phyloP scores from a whole-genome alignment of 2,329 filamentous ascomycete genomes.

The Pseudophaeomoniella oleicola region DNA sequence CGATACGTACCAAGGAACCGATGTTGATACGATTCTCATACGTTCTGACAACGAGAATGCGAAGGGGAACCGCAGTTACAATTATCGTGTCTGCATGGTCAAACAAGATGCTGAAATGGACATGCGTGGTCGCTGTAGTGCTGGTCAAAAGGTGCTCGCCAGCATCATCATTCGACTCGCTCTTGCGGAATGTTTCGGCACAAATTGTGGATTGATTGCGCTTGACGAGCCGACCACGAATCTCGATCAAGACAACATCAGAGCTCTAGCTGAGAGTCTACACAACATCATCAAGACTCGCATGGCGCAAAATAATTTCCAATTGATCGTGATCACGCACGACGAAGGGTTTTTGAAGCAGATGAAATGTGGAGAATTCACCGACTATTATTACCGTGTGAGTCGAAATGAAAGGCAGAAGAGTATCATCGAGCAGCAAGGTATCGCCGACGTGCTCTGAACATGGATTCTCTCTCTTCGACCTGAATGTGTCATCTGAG shows the following conservation, averaged over 20 bases:
- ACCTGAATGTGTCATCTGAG: no score
- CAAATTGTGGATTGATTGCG: constrained; percentile 90
- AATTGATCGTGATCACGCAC: constrained; percentile 96
- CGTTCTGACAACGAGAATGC: constrained; percentile 72
- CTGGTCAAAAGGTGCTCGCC: constrained; percentile 90
- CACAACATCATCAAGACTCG: constrained; percentile 76
- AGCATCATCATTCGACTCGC: constrained; percentile 96
- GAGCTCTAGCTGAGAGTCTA: constrained; percentile 68
- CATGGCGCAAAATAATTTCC: constrained; percentile 82
- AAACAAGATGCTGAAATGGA: constrained; percentile 98
- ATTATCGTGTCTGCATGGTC: constrained; percentile 96
- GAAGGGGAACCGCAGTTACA: constrained; percentile 64
- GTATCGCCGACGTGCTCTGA: constrained; percentile 32
- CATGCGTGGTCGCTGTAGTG: constrained; percentile 94
- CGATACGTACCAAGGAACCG: constrained; percentile 89
- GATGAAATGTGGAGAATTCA: constrained; percentile 90
- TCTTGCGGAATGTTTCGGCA: constrained; percentile 88
- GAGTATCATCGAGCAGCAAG: constrained; percentile 61
- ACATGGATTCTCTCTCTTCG: background rate
- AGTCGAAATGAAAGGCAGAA: constrained; percentile 72
- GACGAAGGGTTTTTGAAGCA: constrained; percentile 89
- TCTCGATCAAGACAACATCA: constrained; percentile 88
- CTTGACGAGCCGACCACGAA: constrained; percentile 97
- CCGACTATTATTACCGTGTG: constrained; percentile 82
- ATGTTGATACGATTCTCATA: constrained; percentile 93